Evolutionary conservation across 129 eudicot species (phyloP).

Genomic region (Cynara cardunculus): DNA sequence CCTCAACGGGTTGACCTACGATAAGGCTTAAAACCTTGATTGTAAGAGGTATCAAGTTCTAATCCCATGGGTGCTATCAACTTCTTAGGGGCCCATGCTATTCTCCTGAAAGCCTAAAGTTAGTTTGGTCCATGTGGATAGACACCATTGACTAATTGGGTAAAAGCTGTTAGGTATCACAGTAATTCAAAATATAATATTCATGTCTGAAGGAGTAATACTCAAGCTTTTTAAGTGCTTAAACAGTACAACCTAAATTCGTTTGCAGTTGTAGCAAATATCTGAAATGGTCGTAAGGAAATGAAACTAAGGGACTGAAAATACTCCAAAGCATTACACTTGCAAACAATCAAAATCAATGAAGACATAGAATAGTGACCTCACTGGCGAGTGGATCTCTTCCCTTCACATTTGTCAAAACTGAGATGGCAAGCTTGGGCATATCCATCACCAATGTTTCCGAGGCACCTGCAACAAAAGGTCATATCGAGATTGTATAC

Average conservation of each 20-base stretch:
- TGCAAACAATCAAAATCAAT: neutral
- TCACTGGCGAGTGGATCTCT: slow-evolving; percentile 97
- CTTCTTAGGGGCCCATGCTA: neutral
- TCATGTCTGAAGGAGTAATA: neutral
- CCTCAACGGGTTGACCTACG: neutral
- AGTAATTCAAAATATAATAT: neutral
- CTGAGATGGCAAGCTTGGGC: slow-evolving; percentile 71
- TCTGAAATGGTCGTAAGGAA: neutral
- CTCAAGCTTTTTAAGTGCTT: neutral
- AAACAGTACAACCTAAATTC: neutral
- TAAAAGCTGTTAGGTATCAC: neutral
- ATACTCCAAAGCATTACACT: neutral
- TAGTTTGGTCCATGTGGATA: neutral
- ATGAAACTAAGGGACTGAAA: neutral
- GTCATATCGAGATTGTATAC: neutral
- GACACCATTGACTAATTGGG: neutral
- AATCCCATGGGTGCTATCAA: neutral
- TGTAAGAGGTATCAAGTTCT: neutral
- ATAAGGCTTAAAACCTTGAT: neutral
- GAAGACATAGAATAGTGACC: slow-evolving; percentile 38
- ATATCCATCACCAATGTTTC: slow-evolving; percentile 75
- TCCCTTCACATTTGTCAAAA: slow-evolving; percentile 66
- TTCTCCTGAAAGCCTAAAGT: neutral
- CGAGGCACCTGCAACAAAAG: slow-evolving; percentile 56
- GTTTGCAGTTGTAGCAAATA: neutral